Conservation (phyloP, 106 monocot genomes). For the Dendrobium officinale region DNA sequence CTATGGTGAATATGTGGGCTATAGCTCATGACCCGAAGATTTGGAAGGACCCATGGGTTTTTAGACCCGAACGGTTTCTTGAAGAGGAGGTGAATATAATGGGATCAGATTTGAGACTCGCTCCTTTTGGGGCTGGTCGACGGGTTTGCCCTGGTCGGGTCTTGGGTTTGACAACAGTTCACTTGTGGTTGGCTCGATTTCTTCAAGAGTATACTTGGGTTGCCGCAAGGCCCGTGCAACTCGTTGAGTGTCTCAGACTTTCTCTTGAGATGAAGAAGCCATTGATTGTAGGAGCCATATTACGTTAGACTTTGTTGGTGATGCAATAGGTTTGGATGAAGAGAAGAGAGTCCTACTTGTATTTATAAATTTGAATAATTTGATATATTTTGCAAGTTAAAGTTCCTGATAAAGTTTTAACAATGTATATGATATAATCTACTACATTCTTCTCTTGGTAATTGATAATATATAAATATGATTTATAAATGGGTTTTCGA, state of each 20-base stretch:
- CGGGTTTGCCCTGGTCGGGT: constrained; percentile 37
- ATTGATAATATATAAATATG: too few relatives aligned
- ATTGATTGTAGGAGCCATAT: constrained; percentile 6
- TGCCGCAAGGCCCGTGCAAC: constrained; percentile 3
- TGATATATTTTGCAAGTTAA: too few relatives aligned
- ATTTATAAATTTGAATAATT: too few relatives aligned
- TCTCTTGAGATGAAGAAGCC: constrained; percentile 40
- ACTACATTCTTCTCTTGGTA: too few relatives aligned
- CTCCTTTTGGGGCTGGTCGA: constrained; percentile 35
- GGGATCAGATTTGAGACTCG: constrained; percentile 39
- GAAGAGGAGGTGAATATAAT: constrained; percentile 21
- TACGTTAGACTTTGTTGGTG: too few relatives aligned
- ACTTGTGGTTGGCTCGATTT: constrained; percentile 37
- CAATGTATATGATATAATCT: too few relatives aligned
- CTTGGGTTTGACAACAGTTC: constrained; percentile 24
- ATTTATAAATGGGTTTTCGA: too few relatives aligned
- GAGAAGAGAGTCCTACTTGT: too few relatives aligned
- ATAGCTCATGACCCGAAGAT: constrained; percentile 29
- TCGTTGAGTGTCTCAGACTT: constrained; percentile 29
- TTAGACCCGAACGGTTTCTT: constrained; percentile 33
- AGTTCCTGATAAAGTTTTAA: too few relatives aligned
- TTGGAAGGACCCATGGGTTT: constrained; percentile 20
- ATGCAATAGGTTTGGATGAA: too few relatives aligned
- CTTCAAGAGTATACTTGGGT: constrained; percentile 31
- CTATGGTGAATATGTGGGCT: constrained; percentile 49